These are phyloP conservation scores for Nitzschia sp. DNA, from an alignment of 108 stramenopile species.

Conservation along the genomic window DNA sequence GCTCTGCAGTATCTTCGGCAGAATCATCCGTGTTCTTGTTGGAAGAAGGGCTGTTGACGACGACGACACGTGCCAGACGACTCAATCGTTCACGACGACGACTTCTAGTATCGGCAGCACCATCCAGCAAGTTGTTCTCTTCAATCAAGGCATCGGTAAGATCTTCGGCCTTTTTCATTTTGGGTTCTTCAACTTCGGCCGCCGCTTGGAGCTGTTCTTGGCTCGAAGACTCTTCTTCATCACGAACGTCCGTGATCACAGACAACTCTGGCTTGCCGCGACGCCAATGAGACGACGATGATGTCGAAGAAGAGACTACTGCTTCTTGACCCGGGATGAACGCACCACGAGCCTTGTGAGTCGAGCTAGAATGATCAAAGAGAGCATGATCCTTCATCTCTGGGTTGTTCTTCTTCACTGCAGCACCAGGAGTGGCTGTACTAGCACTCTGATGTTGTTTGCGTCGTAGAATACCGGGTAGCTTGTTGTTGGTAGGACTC, in stretches of 20 bases:
- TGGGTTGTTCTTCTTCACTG: not conserved
- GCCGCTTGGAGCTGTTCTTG: too few species aligned
- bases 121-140: not conserved
- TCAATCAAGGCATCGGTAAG: not conserved
- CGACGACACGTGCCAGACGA: constrained; percentile 1
- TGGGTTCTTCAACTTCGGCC: too few species aligned
- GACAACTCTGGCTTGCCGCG: constrained; percentile 8
- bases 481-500: not conserved
- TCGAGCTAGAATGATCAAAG: constrained; percentile 22
- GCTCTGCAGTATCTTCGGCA: too few species aligned
- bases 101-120: constrained; percentile 8
- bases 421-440: not conserved
- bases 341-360: constrained; percentile 6
- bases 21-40: too few species aligned
- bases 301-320: not conserved
- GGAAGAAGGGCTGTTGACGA: not conserved
- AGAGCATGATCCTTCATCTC: too few species aligned
- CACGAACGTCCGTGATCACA: constrained; percentile 8
- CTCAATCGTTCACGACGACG: constrained; percentile 12
- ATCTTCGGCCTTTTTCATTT: constrained; percentile 5
- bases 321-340: not conserved
- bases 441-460: not conserved
- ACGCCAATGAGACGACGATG: constrained; percentile 6
- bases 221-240: not conserved
- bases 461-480: not conserved